Evolutionary conservation across 1,284 basidiomycete species (phyloP).

Genomic region (Stereum hirsutum): DNA sequence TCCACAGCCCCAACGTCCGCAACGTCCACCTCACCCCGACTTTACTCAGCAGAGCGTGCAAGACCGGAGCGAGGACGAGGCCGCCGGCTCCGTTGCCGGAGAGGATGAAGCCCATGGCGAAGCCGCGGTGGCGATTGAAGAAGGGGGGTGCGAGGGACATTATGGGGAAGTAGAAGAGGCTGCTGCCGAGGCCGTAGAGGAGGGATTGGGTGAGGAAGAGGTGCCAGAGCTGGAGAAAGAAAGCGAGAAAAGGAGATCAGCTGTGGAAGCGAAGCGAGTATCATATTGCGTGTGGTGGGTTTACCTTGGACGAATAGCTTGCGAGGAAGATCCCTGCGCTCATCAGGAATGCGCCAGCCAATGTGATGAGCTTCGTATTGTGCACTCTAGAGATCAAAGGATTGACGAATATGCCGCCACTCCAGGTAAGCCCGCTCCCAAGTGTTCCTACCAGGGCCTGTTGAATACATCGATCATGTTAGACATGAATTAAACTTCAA

Average conservation of each 20-base stretch:
- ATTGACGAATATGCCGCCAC: slow-evolving; percentile 35
- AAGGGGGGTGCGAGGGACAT: slow-evolving; percentile 33
- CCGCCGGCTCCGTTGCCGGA: slow-evolving; percentile 33
- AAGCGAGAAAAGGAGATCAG: background rate
- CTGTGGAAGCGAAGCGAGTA: background rate
- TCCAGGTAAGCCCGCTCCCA: slow-evolving; percentile 36
- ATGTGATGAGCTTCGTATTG: slow-evolving; percentile 26
- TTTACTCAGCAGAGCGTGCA: slow-evolving; percentile 26
- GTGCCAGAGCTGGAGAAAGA: slow-evolving; percentile 29
- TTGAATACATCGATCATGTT: too few relatives aligned
- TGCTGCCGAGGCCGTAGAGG: slow-evolving; percentile 33
- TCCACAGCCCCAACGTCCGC: slow-evolving; percentile 31
- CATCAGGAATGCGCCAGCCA: slow-evolving; percentile 30
- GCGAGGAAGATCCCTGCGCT: slow-evolving; percentile 31
- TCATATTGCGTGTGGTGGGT: background rate
- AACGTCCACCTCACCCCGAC: slow-evolving; percentile 28
- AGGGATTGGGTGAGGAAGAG: slow-evolving; percentile 33
- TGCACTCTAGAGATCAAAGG: slow-evolving; percentile 26
- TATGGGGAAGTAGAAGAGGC: slow-evolving; percentile 35
- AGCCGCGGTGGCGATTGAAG: slow-evolving; percentile 34
- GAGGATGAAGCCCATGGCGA: slow-evolving; percentile 35
- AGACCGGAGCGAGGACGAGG: slow-evolving; percentile 31
- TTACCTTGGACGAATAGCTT: slow-evolving; percentile 28
- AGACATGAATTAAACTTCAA: too few relatives aligned
- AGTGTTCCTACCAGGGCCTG: slow-evolving; percentile 34